phyloP scores from a whole-genome alignment of 352 stramenopile species.

The Globisporangium camurandrum region DNA sequence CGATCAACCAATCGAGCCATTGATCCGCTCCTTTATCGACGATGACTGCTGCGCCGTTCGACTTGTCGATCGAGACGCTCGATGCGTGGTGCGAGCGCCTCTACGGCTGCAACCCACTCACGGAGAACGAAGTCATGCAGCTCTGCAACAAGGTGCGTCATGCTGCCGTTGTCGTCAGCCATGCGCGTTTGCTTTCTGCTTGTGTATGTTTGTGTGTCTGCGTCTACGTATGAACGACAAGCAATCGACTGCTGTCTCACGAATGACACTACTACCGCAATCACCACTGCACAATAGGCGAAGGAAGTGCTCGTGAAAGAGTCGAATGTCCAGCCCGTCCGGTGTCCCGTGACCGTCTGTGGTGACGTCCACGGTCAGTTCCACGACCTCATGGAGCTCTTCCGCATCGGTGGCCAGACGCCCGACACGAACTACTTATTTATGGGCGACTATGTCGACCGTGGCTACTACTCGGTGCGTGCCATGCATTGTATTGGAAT shows the following conservation, averaged over 20 bases:
- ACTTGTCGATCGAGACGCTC: conserved; percentile 82
- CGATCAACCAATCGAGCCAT: conserved; percentile 1
- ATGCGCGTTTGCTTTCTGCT: too few species aligned
- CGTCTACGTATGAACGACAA: not conserved
- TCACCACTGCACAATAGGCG: conserved; percentile 39
- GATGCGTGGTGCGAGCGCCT: conserved; percentile 95
- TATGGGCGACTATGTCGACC: conserved; percentile 99
- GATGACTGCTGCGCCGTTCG: conserved; percentile 52
- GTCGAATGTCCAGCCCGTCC: conserved; percentile 96
- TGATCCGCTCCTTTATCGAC: not conserved
- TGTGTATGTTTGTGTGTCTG: not conserved
- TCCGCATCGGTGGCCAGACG: conserved; percentile 78
- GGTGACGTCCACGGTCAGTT: conserved; percentile 60
- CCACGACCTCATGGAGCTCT: conserved; percentile 61
- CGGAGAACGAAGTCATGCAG: conserved; percentile 93
- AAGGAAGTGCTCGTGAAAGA: conserved; percentile 96
- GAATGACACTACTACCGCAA: too few species aligned
- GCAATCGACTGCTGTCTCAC: too few species aligned
- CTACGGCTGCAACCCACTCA: conserved; percentile 90
- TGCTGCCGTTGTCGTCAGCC: too few species aligned
- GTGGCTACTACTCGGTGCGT: conserved; percentile 93
- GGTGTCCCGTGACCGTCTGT: conserved; percentile 96
- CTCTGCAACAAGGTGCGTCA: conserved; percentile 84
- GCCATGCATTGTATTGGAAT: too few species aligned
- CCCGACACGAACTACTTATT: conserved; percentile 97